A percentile compares a stretch with the other conserved stretches of the same genome.
phyloP scores from a whole-genome alignment of 495 filamentous ascomycete genomes.

The Aspergillus olivimuriae region DNA sequence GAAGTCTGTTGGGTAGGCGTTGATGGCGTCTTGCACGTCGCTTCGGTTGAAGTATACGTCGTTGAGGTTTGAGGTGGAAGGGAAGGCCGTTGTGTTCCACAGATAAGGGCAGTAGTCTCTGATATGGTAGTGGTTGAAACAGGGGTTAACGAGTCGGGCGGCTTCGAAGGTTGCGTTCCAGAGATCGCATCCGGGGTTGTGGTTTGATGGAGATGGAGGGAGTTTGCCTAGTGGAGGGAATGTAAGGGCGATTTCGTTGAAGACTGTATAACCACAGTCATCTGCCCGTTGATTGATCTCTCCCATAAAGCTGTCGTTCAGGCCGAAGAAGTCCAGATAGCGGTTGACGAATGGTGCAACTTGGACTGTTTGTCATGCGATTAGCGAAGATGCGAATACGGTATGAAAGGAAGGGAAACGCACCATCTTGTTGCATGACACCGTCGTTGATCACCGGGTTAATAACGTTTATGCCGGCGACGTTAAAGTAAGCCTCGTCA shows the following conservation, averaged over 20 bases:
- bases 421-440: conserved; percentile 32
- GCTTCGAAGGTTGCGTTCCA: conserved; percentile 54
- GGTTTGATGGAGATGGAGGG: conserved; percentile 28
- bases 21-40: conserved; percentile 69
- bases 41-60: conserved; percentile 70
- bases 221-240: conserved; percentile 61
- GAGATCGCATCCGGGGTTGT: conserved; percentile 46
- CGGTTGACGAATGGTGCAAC: too few relatives aligned
- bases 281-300: conserved; percentile 49
- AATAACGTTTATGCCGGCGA: conserved; percentile 63
- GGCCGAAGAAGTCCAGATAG: conserved; percentile 61
- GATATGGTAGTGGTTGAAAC: conserved; percentile 75
- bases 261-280: conserved; percentile 61
- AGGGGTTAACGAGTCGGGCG: conserved; percentile 59
- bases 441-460: conserved; percentile 56
- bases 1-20: conserved; percentile 60
- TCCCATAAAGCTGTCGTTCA: conserved; percentile 61
- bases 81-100: conserved; percentile 70
- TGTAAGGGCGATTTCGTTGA: conserved; percentile 51
- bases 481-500: conserved; percentile 58
- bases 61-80: conserved; percentile 51
- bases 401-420: neutral
- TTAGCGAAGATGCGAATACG: neutral
- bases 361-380: too few relatives aligned
- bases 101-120: conserved; percentile 66